phyloP scores from a whole-genome alignment of 331 rosid species.

The Stylosanthes scabra region DNA sequence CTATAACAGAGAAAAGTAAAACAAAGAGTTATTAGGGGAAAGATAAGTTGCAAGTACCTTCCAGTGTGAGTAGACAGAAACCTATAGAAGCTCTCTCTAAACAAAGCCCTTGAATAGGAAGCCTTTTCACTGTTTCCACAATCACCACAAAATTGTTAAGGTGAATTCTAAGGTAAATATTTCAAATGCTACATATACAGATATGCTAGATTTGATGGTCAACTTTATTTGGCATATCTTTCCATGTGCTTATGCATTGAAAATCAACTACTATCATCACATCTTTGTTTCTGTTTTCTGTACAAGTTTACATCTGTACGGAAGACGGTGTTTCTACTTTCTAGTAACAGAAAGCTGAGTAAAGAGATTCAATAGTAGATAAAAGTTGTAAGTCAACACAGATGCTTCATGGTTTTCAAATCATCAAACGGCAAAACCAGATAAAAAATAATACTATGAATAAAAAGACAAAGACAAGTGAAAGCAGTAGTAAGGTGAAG shows the following conservation, averaged over 20 bases:
- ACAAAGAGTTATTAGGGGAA: neutral
- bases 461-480: too few species aligned
- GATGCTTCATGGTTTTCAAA: slow-evolving; percentile 5
- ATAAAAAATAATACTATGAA: neutral
- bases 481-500: slow-evolving; percentile 4
- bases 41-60: slow-evolving; percentile 41
- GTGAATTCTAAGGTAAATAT: too few species aligned
- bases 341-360: neutral
- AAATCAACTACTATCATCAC: too few species aligned
- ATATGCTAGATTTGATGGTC: too few species aligned
- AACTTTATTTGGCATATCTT: too few species aligned
- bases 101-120: slow-evolving; percentile 45
- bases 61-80: slow-evolving; percentile 49
- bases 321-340: too few species aligned
- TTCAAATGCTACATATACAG: too few species aligned
- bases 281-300: too few species aligned
- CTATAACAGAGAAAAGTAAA: neutral
- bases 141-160: slow-evolving; percentile 6
- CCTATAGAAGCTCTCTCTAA: slow-evolving; percentile 56
- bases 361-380: neutral
- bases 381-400: slow-evolving; percentile 20
- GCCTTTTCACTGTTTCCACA: slow-evolving; percentile 42
- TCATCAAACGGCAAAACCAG: slow-evolving; percentile 10
- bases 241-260: too few species aligned
- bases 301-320: too few species aligned